These are phyloP conservation scores for Psidium guajava DNA, from an alignment of 345 rosid genomes.

Conservation along the genomic window DNA sequence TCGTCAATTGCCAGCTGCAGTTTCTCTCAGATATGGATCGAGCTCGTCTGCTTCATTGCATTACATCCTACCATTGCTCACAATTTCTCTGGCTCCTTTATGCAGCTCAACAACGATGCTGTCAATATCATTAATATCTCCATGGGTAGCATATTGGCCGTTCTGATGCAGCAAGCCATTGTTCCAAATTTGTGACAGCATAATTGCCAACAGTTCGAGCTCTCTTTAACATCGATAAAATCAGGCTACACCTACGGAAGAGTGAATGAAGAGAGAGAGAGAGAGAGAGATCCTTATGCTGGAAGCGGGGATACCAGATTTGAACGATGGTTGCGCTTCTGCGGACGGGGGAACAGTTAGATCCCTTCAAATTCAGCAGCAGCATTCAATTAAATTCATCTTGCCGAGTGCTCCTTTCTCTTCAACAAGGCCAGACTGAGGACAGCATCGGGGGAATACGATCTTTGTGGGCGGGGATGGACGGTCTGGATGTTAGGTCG, in stretches of 20 bases:
- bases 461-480: not conserved
- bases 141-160: conserved; percentile 74
- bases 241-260: not conserved
- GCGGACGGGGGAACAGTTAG: not conserved
- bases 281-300: not conserved
- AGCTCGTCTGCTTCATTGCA: not conserved
- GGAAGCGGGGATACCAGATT: not conserved
- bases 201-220: not conserved
- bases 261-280: not conserved
- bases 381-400: not conserved
- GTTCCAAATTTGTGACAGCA: conserved; percentile 19
- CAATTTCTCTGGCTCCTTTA: not conserved
- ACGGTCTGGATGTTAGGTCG: not conserved
- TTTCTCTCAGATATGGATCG: not conserved
- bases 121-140: conserved; percentile 88
- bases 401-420: not conserved
- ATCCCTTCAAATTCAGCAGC: not conserved
- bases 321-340: not conserved
- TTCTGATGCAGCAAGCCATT: conserved; percentile 53
- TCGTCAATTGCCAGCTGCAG: not conserved
- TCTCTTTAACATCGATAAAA: not conserved
- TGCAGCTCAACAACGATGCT: conserved; percentile 91
- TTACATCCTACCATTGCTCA: not conserved
- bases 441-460: not conserved
- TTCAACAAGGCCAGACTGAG: not conserved